Conservation (phyloP, 768 basidiomycete genomes). For the Cantharellus cinnabarinus region DNA sequence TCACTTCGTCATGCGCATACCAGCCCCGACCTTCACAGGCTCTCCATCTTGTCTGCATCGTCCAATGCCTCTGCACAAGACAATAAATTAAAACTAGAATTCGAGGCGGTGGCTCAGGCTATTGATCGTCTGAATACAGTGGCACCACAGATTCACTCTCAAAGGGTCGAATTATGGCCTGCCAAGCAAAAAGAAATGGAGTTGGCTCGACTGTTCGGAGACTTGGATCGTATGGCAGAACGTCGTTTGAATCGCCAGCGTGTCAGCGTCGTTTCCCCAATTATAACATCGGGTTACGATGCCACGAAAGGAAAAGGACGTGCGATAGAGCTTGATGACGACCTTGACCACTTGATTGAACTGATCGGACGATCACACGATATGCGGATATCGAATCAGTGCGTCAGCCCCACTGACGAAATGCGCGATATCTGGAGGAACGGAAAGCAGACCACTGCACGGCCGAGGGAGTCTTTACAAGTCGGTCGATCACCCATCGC, state of each 20-base stretch:
- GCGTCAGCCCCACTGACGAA: constrained; percentile 19
- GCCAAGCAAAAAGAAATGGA: constrained; percentile 56
- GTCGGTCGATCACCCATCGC: not conserved
- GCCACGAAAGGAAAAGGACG: constrained; percentile 23
- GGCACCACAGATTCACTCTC: constrained; percentile 76
- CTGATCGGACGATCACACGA: constrained; percentile 41
- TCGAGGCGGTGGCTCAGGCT: constrained; percentile 68
- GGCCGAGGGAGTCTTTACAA: not conserved
- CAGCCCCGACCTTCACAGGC: not conserved
- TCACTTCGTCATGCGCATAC: not conserved
- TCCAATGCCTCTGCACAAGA: not conserved
- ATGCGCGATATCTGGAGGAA: too few relatives aligned
- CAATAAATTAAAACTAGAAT: constrained; percentile 72
- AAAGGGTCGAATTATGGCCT: constrained; percentile 74
- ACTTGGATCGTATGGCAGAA: constrained; percentile 7
- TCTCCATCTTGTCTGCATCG: not conserved
- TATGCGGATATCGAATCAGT: constrained; percentile 46
- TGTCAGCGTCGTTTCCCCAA: constrained; percentile 6
- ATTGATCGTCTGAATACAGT: constrained; percentile 76
- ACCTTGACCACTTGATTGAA: constrained; percentile 53
- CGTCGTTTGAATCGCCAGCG: constrained; percentile 14
- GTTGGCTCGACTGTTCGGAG: constrained; percentile 29
- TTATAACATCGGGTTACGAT: not conserved
- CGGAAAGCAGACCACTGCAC: not conserved
- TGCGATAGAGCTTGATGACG: constrained; percentile 17